phyloP scores from a whole-genome alignment of 2,329 filamentous ascomycete species.

The Pochonia chlamydosporia region DNA sequence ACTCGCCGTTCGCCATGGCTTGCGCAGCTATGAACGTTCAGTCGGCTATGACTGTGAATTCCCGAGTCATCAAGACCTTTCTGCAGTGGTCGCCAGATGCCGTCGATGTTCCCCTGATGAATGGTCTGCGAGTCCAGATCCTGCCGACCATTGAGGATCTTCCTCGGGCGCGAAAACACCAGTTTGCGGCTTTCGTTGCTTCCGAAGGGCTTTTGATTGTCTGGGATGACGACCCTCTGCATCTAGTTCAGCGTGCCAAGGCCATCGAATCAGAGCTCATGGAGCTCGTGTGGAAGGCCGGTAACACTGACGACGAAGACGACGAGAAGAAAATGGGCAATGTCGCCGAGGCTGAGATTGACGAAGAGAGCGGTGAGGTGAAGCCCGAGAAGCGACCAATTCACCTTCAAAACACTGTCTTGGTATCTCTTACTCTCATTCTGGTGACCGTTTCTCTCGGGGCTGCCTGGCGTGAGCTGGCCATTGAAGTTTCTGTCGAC shows the following conservation, averaged over 20 bases:
- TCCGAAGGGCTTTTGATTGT: conserved; percentile 66
- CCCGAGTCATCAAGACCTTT: conserved; percentile 72
- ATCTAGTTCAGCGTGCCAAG: conserved; percentile 63
- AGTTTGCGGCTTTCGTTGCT: conserved; percentile 74
- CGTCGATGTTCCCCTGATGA: conserved; percentile 68
- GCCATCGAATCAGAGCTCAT: conserved; percentile 72
- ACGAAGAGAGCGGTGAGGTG: conserved; percentile 65
- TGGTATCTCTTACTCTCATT: conserved; percentile 61
- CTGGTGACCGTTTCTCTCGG: conserved; percentile 63
- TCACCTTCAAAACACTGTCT: conserved; percentile 63
- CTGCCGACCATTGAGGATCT: conserved; percentile 67
- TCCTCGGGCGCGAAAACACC: conserved; percentile 65
- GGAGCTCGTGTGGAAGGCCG: conserved; percentile 67
- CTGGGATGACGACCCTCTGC: conserved; percentile 75
- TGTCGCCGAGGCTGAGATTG: conserved; percentile 51
- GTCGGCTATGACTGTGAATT: conserved; percentile 78
- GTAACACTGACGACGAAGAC: conserved; percentile 47
- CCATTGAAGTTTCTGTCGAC: conserved; percentile 63
- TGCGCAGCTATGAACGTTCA: conserved; percentile 67
- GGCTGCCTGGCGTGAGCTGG: conserved; percentile 63
- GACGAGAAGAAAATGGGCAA: conserved; percentile 43
- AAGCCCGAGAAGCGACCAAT: conserved; percentile 60
- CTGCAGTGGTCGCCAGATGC: conserved; percentile 67
- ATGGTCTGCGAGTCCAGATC: conserved; percentile 72
- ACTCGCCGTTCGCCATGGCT: conserved; percentile 58